phyloP scores from a whole-genome alignment of 148 eudicot genomes.

The Suaeda aralocaspica region DNA sequence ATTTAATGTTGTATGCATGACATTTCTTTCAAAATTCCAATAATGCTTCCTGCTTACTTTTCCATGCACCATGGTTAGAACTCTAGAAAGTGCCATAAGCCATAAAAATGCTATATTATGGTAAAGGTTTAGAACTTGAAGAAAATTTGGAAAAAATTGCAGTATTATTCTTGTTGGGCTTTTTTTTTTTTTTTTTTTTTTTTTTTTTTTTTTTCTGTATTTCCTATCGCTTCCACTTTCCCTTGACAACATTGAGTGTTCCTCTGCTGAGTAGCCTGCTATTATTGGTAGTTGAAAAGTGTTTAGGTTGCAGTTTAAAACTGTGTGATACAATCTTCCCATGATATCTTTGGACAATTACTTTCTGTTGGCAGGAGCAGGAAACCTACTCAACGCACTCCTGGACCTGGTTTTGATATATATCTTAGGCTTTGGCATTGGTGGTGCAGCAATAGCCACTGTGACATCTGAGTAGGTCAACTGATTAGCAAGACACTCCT shows the following conservation, averaged over 20 bases:
- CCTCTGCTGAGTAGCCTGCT: background rate
- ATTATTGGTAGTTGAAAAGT: background rate
- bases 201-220: too few relatives aligned
- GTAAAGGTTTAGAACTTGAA: background rate
- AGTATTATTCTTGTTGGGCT: background rate
- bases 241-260: too few relatives aligned
- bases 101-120: background rate
- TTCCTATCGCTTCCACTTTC: background rate
- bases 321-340: too few relatives aligned
- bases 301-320: too few relatives aligned
- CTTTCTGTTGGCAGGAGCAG: slow-evolving; percentile 56
- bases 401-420: slow-evolving; percentile 75
- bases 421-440: slow-evolving; percentile 58
- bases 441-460: slow-evolving; percentile 91
- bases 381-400: slow-evolving; percentile 73
- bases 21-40: background rate
- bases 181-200: too few relatives aligned
- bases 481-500: slow-evolving; percentile 39
- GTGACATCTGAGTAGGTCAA: slow-evolving; percentile 97
- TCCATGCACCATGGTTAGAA: background rate
- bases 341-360: too few relatives aligned
- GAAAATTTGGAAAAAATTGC: background rate
- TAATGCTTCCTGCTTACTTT: slow-evolving; percentile 1
- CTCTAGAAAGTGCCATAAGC: background rate
- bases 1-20: background rate